Percentiles rank a stretch among this genome's conserved stretches.
These are phyloP conservation scores for Colletotrichum melonis DNA, from an alignment of 2,329 filamentous ascomycete species.

Conservation along the genomic window DNA sequence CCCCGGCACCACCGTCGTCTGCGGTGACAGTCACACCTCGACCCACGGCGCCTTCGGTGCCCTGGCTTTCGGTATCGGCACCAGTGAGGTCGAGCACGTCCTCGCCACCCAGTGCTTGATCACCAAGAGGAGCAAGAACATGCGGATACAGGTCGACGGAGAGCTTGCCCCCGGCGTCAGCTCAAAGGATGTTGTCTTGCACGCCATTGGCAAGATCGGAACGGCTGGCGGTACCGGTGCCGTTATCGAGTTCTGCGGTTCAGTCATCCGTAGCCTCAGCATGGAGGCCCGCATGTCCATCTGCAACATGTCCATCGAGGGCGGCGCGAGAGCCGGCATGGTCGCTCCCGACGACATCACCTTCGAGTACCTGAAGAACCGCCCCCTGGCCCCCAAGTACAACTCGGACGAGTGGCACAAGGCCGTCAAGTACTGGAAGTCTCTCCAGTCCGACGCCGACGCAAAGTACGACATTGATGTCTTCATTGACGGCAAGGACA, in stretches of 20 bases:
- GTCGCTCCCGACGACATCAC: slow-evolving; percentile 94
- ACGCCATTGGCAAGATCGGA: slow-evolving; percentile 93
- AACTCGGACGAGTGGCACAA: slow-evolving; percentile 91
- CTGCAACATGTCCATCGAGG: slow-evolving; percentile 99
- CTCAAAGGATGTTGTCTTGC: slow-evolving; percentile 94
- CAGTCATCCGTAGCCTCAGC: slow-evolving; percentile 87
- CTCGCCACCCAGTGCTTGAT: slow-evolving; percentile 96
- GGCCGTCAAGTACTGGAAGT: slow-evolving; percentile 88
- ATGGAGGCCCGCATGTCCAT: slow-evolving; percentile 99
- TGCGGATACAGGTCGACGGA: slow-evolving; percentile 95
- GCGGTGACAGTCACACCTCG: slow-evolving; percentile 97
- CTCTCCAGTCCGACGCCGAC: slow-evolving; percentile 84
- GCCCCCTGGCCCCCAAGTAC: slow-evolving; percentile 86
- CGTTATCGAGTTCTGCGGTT: slow-evolving; percentile 98
- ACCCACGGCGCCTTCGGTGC: slow-evolving; percentile 97
- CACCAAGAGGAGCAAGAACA: slow-evolving; percentile 97
- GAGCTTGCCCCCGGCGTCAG: slow-evolving; percentile 90
- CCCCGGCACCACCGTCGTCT: slow-evolving; percentile 95
- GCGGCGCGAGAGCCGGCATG: slow-evolving; percentile 94
- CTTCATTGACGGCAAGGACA: slow-evolving; percentile 91
- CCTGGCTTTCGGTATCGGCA: slow-evolving; percentile 96
- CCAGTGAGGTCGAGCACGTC: slow-evolving; percentile 98
- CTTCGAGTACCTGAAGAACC: slow-evolving; percentile 94
- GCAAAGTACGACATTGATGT: slow-evolving; percentile 93
- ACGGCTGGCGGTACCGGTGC: slow-evolving; percentile 94